Conservation (phyloP, 257 asterid species). For the Nicotiana obtusifolia region DNA sequence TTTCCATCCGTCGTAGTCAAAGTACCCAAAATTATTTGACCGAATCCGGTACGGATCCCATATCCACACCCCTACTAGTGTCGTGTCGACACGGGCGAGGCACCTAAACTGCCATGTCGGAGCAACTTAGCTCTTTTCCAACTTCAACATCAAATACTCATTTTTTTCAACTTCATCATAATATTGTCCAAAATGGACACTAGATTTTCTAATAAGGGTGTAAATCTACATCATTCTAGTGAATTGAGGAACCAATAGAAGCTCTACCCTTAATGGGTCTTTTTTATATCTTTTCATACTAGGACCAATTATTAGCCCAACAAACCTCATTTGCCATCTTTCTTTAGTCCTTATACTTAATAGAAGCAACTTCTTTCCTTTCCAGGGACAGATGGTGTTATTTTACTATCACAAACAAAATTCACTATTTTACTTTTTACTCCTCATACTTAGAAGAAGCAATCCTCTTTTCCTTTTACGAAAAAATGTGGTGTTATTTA, state of each 20-base stretch:
- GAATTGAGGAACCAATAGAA: neutral
- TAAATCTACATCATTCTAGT: neutral
- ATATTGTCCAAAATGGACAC: neutral
- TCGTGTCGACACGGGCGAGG: too few relatives aligned
- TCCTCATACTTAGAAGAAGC: neutral
- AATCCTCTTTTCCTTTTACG: neutral
- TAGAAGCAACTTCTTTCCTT: neutral
- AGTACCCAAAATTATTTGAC: too few relatives aligned
- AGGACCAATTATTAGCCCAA: neutral
- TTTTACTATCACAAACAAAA: neutral
- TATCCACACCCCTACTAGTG: too few relatives aligned
- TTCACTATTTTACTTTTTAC: neutral
- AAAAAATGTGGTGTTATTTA: neutral
- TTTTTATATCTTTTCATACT: neutral
- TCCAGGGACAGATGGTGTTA: neutral
- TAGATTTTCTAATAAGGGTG: neutral
- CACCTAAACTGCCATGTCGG: too few relatives aligned
- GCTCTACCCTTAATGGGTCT: neutral
- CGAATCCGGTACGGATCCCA: too few relatives aligned
- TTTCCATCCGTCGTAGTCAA: too few relatives aligned
- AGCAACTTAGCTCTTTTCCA: too few relatives aligned
- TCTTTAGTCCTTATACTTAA: neutral
- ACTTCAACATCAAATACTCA: neutral
- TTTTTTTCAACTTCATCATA: neutral
- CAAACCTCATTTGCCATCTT: neutral